These are phyloP conservation scores for Lentithecium fluviatile DNA, from an alignment of 495 filamentous ascomycete genomes.

Conservation along the genomic window DNA sequence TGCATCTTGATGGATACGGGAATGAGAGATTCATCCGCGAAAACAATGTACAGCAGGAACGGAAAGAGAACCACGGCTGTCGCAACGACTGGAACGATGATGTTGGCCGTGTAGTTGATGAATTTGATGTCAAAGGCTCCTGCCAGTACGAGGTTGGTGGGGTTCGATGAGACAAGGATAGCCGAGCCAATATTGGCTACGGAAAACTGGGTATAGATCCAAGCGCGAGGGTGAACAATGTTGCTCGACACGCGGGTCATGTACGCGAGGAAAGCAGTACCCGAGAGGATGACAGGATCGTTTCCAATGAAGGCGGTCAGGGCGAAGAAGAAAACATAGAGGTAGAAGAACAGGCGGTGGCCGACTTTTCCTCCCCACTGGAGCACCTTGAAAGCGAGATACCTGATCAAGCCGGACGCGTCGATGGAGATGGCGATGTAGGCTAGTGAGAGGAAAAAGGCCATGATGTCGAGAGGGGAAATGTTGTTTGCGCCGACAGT, in stretches of 20 bases:
- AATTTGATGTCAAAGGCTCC: conserved; percentile 67
- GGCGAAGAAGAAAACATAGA: conserved; percentile 66
- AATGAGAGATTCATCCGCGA: conserved; percentile 60
- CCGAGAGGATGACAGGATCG: conserved; percentile 67
- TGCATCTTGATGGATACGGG: conserved; percentile 63
- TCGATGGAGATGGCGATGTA: conserved; percentile 75
- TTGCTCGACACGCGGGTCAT: conserved; percentile 70
- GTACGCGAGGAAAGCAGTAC: conserved; percentile 68
- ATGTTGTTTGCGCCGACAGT: conserved; percentile 61
- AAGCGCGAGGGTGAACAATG: conserved; percentile 63
- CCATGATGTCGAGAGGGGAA: conserved; percentile 62
- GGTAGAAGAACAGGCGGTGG: conserved; percentile 63
- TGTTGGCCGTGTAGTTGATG: conserved; percentile 65
- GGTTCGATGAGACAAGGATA: conserved; percentile 68
- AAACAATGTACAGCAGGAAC: conserved; percentile 63
- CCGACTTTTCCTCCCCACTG: conserved; percentile 60
- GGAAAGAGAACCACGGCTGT: conserved; percentile 64
- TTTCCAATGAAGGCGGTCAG: conserved; percentile 67
- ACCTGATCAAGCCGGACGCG: conserved; percentile 65
- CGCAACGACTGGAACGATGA: conserved; percentile 64
- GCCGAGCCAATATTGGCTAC: conserved; percentile 67
- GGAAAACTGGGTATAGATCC: conserved; percentile 68
- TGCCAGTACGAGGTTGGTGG: conserved; percentile 69
- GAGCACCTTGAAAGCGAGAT: conserved; percentile 65
- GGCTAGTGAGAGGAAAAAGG: conserved; percentile 67